A percentile compares a stretch with the other conserved stretches of the same genome.
phyloP scores from a whole-genome alignment of 306 rosid species.

The Trifolium subterraneum region DNA sequence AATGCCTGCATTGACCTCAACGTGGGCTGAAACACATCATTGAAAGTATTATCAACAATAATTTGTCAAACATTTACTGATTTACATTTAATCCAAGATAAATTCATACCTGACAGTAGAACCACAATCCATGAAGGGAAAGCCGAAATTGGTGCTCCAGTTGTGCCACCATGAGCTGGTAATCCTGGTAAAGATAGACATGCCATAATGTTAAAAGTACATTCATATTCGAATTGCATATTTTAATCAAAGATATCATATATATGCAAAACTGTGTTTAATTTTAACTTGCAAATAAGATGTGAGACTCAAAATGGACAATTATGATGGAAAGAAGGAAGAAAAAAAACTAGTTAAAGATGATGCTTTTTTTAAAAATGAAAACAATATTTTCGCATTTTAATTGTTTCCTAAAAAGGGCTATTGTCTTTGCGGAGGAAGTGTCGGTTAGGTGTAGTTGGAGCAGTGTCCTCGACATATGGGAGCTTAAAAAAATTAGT shows the following conservation, averaged over 20 bases:
- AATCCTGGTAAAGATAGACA: conserved; percentile 66
- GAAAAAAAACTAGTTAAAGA: too few relatives aligned
- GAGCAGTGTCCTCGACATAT: not conserved
- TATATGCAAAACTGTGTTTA: not conserved
- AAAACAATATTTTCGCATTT: too few relatives aligned
- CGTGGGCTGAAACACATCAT: conserved; percentile 73
- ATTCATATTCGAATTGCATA: conserved; percentile 37
- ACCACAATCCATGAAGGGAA: conserved; percentile 97
- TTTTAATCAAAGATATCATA: conserved; percentile 26
- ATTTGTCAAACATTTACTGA: conserved; percentile 30
- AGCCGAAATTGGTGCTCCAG: conserved; percentile 96
- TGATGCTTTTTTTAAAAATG: too few relatives aligned
- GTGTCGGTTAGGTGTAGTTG: not conserved
- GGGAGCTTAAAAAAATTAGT: not conserved
- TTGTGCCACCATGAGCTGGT: conserved; percentile 97
- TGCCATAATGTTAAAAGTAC: conserved; percentile 28
- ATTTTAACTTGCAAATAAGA: too few relatives aligned
- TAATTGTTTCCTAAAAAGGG: not conserved
- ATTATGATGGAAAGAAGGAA: too few relatives aligned
- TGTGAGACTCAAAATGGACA: too few relatives aligned
- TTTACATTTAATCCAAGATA: conserved; percentile 35
- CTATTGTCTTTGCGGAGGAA: not conserved
- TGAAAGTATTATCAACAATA: conserved; percentile 40
- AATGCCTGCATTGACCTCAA: conserved; percentile 91
- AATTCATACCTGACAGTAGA: conserved; percentile 86